Conservation (phyloP, 148 eudicot species). For the Nepenthes gracilis region DNA sequence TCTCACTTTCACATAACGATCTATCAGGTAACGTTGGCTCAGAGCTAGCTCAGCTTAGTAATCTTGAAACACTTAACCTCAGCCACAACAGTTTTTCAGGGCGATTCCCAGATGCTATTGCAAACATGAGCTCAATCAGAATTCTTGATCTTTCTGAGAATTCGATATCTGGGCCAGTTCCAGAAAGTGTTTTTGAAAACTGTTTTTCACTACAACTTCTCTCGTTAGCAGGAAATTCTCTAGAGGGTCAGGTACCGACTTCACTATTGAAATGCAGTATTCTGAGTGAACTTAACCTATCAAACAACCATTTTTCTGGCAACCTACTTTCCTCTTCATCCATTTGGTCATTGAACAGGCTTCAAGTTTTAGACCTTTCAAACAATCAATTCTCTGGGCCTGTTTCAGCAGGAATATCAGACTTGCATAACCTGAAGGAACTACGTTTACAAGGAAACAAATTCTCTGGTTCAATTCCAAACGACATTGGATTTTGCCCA, state of each 20-base stretch:
- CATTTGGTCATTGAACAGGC: conserved; percentile 50
- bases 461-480: conserved; percentile 57
- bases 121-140: conserved; percentile 22
- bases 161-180: conserved; percentile 42
- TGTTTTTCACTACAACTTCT: conserved; percentile 43
- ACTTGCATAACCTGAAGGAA: conserved; percentile 55
- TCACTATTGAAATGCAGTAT: conserved; percentile 35
- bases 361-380: conserved; percentile 72
- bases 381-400: conserved; percentile 46
- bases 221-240: conserved; percentile 47
- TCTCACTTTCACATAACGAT: conserved; percentile 55
- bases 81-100: conserved; percentile 56
- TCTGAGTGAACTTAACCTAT: conserved; percentile 50
- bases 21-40: conserved; percentile 43
- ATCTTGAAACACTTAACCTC: conserved; percentile 58
- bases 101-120: conserved; percentile 24
- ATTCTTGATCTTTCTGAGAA: conserved; percentile 69
- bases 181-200: conserved; percentile 36
- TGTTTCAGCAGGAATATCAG: conserved; percentile 39
- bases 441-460: conserved; percentile 51
- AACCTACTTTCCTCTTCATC: conserved; percentile 33
- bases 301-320: conserved; percentile 67
- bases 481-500: conserved; percentile 70
- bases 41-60: conserved; percentile 26
- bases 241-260: conserved; percentile 61